Conservation (phyloP, 2,329 filamentous ascomycete genomes). For the Exutisphaerella laricina region DNA sequence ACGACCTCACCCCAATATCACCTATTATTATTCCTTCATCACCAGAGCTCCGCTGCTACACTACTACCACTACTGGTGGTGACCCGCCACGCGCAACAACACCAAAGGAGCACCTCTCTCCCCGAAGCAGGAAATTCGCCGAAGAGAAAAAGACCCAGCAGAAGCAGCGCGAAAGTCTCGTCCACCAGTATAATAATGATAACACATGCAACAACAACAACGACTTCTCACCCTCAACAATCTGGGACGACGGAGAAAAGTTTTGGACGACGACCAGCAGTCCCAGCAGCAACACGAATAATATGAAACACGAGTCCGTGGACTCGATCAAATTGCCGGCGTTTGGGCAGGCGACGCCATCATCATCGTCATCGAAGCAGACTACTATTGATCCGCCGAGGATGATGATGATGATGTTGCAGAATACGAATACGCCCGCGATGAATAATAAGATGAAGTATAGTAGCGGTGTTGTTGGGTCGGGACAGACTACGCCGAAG, state of each 20-base stretch:
- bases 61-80: too few species aligned
- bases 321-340: background rate
- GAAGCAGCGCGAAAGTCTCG: background rate
- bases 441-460: conserved; percentile 7
- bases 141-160: background rate
- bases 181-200: background rate
- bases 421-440: background rate
- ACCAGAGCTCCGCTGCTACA: background rate
- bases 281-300: background rate
- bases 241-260: conserved; percentile 34
- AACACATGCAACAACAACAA: background rate
- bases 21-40: too few species aligned
- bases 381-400: background rate
- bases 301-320: conserved; percentile 6
- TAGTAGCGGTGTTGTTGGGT: conserved; percentile 5
- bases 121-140: background rate
- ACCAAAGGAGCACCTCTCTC: background rate
- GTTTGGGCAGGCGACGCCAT: background rate
- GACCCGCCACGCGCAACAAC: background rate
- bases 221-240: conserved; percentile 31
- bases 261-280: conserved; percentile 21
- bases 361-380: too few species aligned
- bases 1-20: too few species aligned
- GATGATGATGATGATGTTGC: conserved; percentile 2
- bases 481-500: conserved; percentile 35